A percentile compares a stretch with the other conserved stretches of the same genome.
phyloP scores from a whole-genome alignment of 148 eudicot species.

The Euryodendron excelsum region DNA sequence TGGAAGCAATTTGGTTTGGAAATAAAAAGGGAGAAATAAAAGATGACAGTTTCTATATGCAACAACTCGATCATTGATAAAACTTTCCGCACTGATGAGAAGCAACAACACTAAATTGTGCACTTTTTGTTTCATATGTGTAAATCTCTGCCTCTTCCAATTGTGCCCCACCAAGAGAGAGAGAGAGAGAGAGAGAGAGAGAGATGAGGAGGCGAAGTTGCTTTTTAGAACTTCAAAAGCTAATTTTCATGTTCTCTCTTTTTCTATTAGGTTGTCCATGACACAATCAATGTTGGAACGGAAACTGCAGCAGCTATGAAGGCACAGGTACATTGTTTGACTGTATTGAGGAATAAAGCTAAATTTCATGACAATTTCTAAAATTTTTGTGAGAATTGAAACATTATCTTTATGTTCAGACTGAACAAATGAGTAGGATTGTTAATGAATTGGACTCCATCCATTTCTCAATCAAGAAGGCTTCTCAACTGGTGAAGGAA shows the following conservation, averaged over 20 bases:
- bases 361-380: not conserved
- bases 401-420: slow-evolving; percentile 41
- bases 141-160: not conserved
- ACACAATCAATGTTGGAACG: slow-evolving; percentile 76
- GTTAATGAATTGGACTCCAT: slow-evolving; percentile 94
- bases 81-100: not conserved
- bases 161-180: not conserved
- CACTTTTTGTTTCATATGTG: not conserved
- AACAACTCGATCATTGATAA: not conserved
- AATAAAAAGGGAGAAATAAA: not conserved
- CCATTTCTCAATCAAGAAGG: slow-evolving; percentile 86
- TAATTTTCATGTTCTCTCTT: slow-evolving; percentile 5
- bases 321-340: slow-evolving; percentile 64
- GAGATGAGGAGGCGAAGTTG: too few relatives aligned
- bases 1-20: not conserved
- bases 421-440: slow-evolving; percentile 95
- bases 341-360: not conserved
- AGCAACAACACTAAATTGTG: not conserved
- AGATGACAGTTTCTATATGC: not conserved
- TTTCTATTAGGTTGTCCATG: slow-evolving; percentile 71
- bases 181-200: too few relatives aligned
- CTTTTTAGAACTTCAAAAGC: not conserved
- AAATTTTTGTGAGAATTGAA: slow-evolving; percentile 1
- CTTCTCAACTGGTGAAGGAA: slow-evolving; percentile 93
- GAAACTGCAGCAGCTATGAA: slow-evolving; percentile 90